Evolutionary conservation across 495 filamentous ascomycete species (phyloP), one percentile per base, ranked within the genome.

Genomic region (Penicillium cosmopolitanum): DNA sequence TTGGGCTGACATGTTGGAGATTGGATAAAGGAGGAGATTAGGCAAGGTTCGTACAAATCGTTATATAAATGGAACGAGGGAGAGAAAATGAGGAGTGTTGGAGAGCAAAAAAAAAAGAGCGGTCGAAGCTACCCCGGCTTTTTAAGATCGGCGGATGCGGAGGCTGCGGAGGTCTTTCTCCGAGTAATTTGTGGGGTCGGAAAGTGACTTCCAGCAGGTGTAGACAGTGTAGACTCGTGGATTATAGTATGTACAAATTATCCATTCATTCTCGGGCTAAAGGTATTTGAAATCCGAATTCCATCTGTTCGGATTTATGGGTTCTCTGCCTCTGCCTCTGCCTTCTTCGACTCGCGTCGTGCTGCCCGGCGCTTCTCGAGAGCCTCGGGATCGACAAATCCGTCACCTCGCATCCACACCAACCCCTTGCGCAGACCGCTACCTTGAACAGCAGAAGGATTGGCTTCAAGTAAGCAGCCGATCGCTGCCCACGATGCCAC

Each of bases 391-490:
- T 87, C 85, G 21, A 73, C 71, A 63, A 82, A 84, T 15, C 86
- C 86, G 60, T 90, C 85, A 0, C 94, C 94, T 55, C 89, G 84
- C 59, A 93, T 68, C 81, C 87, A 87, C 28, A 85, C 84, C 35
- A 98, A 69, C 0, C 81, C 87, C 75, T 89, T 96, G 60, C 92
- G 83, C 50, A 92, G 77, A 18, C 80, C 75, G 1, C 77, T 80
- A 28, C 91, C 89, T 44, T 82, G 83, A 4, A 97, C 80, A 6
- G 89, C 87, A 35, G 73, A 76, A 2, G 86, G 86, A 55, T 89
- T 82, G 11, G 77, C 73, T 72, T 96, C 92, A 67, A 92, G 93
- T 28, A 96, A 85, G 19, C 84, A 82, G 31, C 91, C 91, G 50
- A 96, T 82, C 25, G 94, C 62, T 50, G 89, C 89, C 78, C 96